These are phyloP conservation scores for Agaricus blazei DNA, from an alignment of 768 basidiomycete species.

Conservation along the genomic window DNA sequence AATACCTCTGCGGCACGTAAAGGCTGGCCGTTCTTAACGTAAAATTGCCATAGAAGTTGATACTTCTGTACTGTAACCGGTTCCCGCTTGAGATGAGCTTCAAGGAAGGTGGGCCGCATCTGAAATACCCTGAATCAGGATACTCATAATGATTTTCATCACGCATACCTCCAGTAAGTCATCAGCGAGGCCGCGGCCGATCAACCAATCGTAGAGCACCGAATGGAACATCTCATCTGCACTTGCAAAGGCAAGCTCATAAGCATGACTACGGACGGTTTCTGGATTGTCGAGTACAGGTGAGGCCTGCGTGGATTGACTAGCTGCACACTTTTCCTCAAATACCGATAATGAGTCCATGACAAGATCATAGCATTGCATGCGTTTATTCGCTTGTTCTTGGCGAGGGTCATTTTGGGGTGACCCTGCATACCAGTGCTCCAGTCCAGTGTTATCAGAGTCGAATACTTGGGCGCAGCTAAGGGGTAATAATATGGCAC, in stretches of 20 bases:
- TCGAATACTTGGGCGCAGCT: conserved; percentile 79
- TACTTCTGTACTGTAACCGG: conserved; percentile 76
- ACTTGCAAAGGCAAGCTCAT: conserved; percentile 77
- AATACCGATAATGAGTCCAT: conserved; percentile 78
- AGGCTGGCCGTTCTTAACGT: conserved; percentile 87
- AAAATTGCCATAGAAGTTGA: conserved; percentile 95
- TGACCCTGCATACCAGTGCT: conserved; percentile 68
- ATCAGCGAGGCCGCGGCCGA: conserved; percentile 73
- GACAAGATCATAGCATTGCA: conserved; percentile 77
- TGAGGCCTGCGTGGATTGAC: conserved; percentile 18
- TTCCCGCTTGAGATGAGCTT: conserved; percentile 79
- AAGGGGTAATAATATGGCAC: conserved; percentile 81
- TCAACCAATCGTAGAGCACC: conserved; percentile 91
- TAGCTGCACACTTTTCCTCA: conserved; percentile 54
- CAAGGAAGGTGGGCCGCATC: conserved; percentile 86
- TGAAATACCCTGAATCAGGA: conserved; percentile 22
- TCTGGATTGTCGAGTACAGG: conserved; percentile 52
- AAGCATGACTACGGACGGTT: conserved; percentile 76
- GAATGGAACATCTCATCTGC: conserved; percentile 94
- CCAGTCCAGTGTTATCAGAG: conserved; percentile 64
- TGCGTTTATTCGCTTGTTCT: conserved; percentile 53
- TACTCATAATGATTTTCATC: neutral
- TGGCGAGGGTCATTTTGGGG: conserved; percentile 53
- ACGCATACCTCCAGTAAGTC: conserved; percentile 78
- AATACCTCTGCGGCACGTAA: conserved; percentile 87